phyloP scores from a whole-genome alignment of 2,329 filamentous ascomycete genomes.

The Ophiocordyceps robertsii region DNA sequence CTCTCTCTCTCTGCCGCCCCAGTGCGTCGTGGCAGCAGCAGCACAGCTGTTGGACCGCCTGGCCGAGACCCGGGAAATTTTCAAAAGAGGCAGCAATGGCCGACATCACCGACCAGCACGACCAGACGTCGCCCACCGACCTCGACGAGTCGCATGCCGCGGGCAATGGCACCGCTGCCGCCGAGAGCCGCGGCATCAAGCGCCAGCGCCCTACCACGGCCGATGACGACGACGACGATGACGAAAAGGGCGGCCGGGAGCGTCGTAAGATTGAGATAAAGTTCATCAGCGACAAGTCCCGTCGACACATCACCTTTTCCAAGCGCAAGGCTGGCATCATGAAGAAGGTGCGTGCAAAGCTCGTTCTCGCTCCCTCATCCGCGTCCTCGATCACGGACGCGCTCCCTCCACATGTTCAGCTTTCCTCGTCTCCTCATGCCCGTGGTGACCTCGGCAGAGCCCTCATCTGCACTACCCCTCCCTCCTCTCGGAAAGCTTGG shows the following conservation, averaged over 20 bases:
- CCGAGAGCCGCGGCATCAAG: constrained; percentile 76
- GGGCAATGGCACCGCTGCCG: constrained; percentile 58
- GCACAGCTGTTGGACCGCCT: constrained; percentile 1
- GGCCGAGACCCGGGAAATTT: neutral
- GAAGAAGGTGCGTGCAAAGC: constrained; percentile 73
- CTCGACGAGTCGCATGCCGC: constrained; percentile 59
- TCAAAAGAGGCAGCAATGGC: constrained; percentile 38
- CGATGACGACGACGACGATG: constrained; percentile 94
- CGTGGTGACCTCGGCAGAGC: too few species aligned
- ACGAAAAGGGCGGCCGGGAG: constrained; percentile 95
- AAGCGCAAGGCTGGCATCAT: constrained; percentile 99
- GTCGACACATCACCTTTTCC: constrained; percentile 97
- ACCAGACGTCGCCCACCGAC: constrained; percentile 60
- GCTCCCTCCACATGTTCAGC: too few species aligned
- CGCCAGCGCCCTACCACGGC: constrained; percentile 68
- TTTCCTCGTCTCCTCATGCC: too few species aligned
- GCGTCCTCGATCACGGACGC: too few species aligned
- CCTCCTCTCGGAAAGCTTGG: neutral
- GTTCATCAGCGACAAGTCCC: constrained; percentile 99
- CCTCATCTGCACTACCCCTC: neutral
- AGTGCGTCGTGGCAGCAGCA: constrained; percentile 3
- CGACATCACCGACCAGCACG: constrained; percentile 68
- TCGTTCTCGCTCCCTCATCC: too few species aligned
- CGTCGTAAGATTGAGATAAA: constrained; percentile 99
- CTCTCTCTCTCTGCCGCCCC: neutral